Percentiles rank a stretch among this genome's conserved stretches.
These are phyloP conservation scores for Acacia pycnantha DNA, from an alignment of 331 rosid species.

Conservation along the genomic window DNA sequence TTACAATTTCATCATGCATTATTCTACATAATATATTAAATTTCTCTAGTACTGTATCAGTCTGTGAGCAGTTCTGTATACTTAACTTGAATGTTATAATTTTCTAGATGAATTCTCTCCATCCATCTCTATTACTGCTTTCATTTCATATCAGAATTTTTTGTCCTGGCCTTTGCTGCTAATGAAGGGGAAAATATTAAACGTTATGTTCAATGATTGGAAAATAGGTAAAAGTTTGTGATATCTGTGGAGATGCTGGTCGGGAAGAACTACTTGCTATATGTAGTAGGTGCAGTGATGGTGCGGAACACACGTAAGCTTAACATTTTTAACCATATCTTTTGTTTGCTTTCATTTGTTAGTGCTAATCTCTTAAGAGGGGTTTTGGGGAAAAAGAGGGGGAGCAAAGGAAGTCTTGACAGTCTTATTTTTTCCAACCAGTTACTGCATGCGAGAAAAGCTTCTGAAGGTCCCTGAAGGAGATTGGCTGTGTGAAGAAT, in stretches of 20 bases:
- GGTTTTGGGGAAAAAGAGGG: background rate
- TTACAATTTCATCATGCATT: background rate
- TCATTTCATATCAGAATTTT: slow-evolving; percentile 17
- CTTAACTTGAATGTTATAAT: slow-evolving; percentile 2
- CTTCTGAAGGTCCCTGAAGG: slow-evolving; percentile 74
- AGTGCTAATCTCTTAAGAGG: background rate
- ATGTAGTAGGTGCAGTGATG: slow-evolving; percentile 90
- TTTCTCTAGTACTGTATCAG: background rate
- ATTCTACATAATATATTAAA: background rate
- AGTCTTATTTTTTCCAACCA: slow-evolving; percentile 37
- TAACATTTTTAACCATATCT: slow-evolving; percentile 6
- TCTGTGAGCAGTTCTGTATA: background rate
- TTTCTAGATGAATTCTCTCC: background rate
- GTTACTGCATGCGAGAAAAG: slow-evolving; percentile 94
- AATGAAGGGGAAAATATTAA: background rate
- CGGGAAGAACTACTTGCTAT: slow-evolving; percentile 85
- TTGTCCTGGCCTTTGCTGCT: slow-evolving; percentile 1
- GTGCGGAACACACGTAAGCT: slow-evolving; percentile 95
- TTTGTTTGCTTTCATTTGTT: slow-evolving; percentile 18
- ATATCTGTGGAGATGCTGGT: slow-evolving; percentile 98
- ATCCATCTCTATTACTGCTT: slow-evolving; percentile 8
- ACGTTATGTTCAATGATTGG: slow-evolving; percentile 26
- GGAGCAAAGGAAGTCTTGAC: slow-evolving; percentile 14
- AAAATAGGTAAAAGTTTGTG: slow-evolving; percentile 87
- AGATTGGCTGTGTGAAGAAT: slow-evolving; percentile 93